Evolutionary conservation across 2,329 filamentous ascomycete species (phyloP).

Genomic region (Aureobasidium mangrovei): DNA sequence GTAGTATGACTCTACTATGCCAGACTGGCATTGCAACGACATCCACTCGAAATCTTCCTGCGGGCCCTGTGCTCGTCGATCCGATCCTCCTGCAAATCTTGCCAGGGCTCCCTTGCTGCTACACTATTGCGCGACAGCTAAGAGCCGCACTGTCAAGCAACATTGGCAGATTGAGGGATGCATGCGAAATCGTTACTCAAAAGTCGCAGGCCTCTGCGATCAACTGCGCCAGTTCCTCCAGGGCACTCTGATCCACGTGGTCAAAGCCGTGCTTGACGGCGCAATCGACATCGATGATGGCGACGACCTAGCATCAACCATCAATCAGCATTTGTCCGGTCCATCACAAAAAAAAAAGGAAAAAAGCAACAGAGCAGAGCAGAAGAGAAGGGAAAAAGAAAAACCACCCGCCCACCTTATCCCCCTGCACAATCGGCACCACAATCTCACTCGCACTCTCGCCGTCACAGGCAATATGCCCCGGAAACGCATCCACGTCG

Average conservation of each 20-base stretch:
- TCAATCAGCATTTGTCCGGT: background rate
- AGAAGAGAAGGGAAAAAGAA: background rate
- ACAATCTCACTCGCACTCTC: constrained; percentile 72
- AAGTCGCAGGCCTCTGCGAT: constrained; percentile 58
- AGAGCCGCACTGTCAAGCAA: no score
- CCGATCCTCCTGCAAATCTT: no score
- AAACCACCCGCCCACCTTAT: constrained; percentile 30
- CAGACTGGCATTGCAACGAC: no score
- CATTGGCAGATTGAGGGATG: no score
- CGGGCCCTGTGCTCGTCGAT: no score
- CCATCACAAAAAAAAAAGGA: background rate
- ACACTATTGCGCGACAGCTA: no score
- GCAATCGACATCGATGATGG: constrained; percentile 75
- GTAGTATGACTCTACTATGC: no score
- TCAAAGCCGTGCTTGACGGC: constrained; percentile 59
- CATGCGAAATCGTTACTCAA: constrained; percentile 22
- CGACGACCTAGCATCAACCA: constrained; percentile 43
- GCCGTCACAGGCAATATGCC: constrained; percentile 74
- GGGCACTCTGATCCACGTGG: constrained; percentile 52
- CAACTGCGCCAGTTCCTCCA: constrained; percentile 58
- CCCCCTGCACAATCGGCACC: constrained; percentile 56
- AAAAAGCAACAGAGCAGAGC: background rate
- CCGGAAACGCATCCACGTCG: constrained; percentile 66
- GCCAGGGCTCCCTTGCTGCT: no score
- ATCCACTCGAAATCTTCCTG: no score